Evolutionary conservation across 345 rosid genomes (phyloP), one percentile per base, ranked within the genome.

Genomic region (Pelargonium nanum): DNA sequence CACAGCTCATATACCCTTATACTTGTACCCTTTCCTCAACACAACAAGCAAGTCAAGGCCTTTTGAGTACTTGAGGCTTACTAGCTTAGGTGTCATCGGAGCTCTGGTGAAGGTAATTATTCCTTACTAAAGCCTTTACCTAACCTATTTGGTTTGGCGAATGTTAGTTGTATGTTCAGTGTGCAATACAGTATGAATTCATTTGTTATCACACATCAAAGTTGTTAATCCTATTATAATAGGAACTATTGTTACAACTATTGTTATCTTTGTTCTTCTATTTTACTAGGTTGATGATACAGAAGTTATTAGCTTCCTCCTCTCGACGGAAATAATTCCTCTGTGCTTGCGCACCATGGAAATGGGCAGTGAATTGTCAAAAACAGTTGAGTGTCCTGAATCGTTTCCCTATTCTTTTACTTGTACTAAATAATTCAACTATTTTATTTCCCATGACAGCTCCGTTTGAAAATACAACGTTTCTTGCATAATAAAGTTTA

Each of bases 1-100:
- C 72, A 62, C 92, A 90, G 99, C 97, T 80, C 99, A 90, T 77
- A 94, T 94, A 70, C 95, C 97, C 21, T 58, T 94, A 45, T 94
- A 94, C 76, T 74, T 94, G 56, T 90, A 90, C 22, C 97, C 99
- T 51, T 94, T 94, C 76, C 95, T 94, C 17, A 87, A 94, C 61
- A 90, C 97, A 64, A 85, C 90, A 24, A 94, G 95, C 74, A 94
- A 94, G 84, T 84, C 97, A 22, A 86, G 96, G 75, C 96, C 99
- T 61, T 94, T 84, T 26, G 99, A 94, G 70, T 94, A 90, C 75
- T 56, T 94, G 78, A 78, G 99, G 71, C 96, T 90, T 55, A 94
- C 97, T 58, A 94, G 97, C 77, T 78, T 94, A 77, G 99, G 99
- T 70, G 99, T 94, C 78, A 88, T 94, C 22, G 97, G 99, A 70